Percentiles rank a stretch among this genome's conserved stretches.
Conservation (phyloP, 2,329 filamentous ascomycete species). For the Cercospora sesami region DNA sequence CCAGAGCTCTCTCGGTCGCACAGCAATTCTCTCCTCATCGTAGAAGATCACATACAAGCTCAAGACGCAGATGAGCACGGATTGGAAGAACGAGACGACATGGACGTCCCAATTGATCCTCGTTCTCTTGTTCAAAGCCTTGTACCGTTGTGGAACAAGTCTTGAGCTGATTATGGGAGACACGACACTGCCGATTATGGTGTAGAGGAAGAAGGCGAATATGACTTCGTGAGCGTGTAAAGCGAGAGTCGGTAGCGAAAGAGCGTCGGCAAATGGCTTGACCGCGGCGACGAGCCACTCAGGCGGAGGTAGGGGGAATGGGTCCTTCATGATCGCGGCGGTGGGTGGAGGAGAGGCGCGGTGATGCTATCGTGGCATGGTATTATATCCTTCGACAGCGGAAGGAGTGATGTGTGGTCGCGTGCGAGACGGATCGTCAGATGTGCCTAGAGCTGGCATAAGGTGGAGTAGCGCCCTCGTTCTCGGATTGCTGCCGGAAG, state of each 20-base stretch:
- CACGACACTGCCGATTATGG: conserved; percentile 63
- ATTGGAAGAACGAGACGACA: conserved; percentile 80
- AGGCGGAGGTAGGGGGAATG: conserved; percentile 64
- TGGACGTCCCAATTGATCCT: conserved; percentile 83
- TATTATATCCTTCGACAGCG: conserved; percentile 1
- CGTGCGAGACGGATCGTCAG: conserved; percentile 12
- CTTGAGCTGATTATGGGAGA: conserved; percentile 66
- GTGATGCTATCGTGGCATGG: conserved; percentile 21
- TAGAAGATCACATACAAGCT: conserved; percentile 71
- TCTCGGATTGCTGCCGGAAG: neutral
- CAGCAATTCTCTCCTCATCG: conserved; percentile 64
- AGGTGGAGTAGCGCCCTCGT: conserved; percentile 6
- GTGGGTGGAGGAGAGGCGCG: neutral
- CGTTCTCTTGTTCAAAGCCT: conserved; percentile 60
- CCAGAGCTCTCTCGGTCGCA: conserved; percentile 56
- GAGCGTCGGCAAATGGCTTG: conserved; percentile 63
- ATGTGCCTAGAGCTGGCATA: neutral
- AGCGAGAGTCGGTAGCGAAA: conserved; percentile 66
- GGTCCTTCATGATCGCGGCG: conserved; percentile 64
- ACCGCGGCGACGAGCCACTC: conserved; percentile 56
- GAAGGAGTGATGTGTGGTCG: conserved; percentile 9
- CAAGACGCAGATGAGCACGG: conserved; percentile 67
- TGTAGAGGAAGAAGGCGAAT: conserved; percentile 66
- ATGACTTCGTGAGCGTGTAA: conserved; percentile 77
- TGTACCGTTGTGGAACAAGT: conserved; percentile 65